A percentile compares a stretch with the other conserved stretches of the same genome.
Conservation (phyloP, 441 rosid species). For the Populus hybrid region DNA sequence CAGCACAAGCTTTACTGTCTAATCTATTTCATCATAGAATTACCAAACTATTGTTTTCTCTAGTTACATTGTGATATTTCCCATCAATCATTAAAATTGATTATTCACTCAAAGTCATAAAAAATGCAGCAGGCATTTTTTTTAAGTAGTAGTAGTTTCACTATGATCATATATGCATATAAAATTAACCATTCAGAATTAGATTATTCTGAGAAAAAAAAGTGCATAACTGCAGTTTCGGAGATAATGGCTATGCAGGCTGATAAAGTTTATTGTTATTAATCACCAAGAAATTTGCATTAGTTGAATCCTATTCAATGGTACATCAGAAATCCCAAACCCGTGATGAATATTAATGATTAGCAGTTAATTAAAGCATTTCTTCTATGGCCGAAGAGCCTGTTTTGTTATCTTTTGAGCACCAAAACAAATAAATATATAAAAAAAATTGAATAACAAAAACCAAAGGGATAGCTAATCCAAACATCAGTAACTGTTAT, state of each 20-base stretch:
- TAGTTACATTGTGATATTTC: background rate
- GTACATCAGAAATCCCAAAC: constrained; percentile 1
- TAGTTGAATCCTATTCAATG: background rate
- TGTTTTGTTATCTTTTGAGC: background rate
- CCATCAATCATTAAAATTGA: background rate
- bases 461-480: background rate
- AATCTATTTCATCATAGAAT: background rate
- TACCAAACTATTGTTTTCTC: background rate
- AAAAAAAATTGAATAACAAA: background rate
- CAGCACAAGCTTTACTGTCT: constrained; percentile 6
- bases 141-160: background rate
- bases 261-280: background rate
- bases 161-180: background rate
- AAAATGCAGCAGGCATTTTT: background rate
- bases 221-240: background rate
- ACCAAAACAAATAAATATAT: background rate
- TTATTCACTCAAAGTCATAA: background rate
- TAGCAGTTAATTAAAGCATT: background rate
- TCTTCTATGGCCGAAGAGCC: background rate
- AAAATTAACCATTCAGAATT: background rate
- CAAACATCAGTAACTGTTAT: background rate
- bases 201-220: background rate
- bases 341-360: background rate
- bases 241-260: background rate
- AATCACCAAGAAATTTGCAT: background rate